A percentile compares a stretch with the other conserved stretches of the same genome.
Conservation (phyloP, 1,139 yeast species). For the Yamadazyma sp. region DNA sequence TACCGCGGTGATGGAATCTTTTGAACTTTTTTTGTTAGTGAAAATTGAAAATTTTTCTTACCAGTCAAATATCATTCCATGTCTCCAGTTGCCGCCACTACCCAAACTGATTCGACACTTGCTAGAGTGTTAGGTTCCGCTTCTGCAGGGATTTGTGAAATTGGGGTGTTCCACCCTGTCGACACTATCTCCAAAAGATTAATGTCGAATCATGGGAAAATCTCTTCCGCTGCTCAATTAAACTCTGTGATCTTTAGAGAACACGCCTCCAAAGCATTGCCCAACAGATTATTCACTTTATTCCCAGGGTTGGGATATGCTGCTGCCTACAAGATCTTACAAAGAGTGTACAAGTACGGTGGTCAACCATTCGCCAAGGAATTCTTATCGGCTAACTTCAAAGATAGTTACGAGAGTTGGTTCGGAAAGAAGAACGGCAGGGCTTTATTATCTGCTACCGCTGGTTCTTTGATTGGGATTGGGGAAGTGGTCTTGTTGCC, state of each 20-base stretch:
- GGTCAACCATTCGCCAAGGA: conserved; percentile 99
- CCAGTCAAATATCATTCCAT: background rate
- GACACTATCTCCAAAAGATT: conserved; percentile 97
- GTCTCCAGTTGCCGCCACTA: conserved; percentile 43
- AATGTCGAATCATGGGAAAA: conserved; percentile 88
- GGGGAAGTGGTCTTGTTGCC: conserved; percentile 97
- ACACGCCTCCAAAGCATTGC: conserved; percentile 69
- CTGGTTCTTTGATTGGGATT: conserved; percentile 95
- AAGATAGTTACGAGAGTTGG: conserved; percentile 62
- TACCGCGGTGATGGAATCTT: conserved; percentile 7
- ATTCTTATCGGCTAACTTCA: conserved; percentile 75
- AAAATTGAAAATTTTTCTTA: conserved; percentile 1
- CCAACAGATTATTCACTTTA: conserved; percentile 72
- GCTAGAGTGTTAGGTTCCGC: conserved; percentile 97
- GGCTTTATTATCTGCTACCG: conserved; percentile 94
- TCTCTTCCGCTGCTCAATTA: conserved; percentile 62
- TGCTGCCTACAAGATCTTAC: conserved; percentile 93
- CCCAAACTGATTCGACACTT: conserved; percentile 75
- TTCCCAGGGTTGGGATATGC: conserved; percentile 99
- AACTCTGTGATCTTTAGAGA: conserved; percentile 86
- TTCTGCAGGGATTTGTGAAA: conserved; percentile 94
- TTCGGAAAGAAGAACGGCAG: conserved; percentile 96
- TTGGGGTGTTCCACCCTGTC: conserved; percentile 97
- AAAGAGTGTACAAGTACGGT: conserved; percentile 97
- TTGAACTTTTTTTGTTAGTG: background rate